These are phyloP conservation scores for Leptographium lundbergii DNA, from an alignment of 2,329 filamentous ascomycete genomes.

Conservation along the genomic window DNA sequence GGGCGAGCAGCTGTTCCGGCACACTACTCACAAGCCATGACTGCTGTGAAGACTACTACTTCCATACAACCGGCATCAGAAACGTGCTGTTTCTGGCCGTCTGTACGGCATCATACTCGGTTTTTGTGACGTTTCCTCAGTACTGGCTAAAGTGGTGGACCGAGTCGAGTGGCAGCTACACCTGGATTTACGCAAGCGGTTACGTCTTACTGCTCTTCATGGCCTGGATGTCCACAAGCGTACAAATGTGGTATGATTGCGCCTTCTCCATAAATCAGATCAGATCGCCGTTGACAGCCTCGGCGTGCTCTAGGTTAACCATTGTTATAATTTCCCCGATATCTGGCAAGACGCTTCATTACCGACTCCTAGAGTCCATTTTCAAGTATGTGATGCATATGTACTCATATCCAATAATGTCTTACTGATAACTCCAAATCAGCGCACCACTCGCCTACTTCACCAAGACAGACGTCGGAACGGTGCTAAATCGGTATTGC, in stretches of 20 bases:
- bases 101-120: conserved; percentile 16
- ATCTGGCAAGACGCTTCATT: conserved; percentile 22
- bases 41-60: neutral
- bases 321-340: conserved; percentile 22
- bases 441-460: conserved; percentile 29
- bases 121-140: conserved; percentile 24
- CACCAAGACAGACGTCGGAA: conserved; percentile 25
- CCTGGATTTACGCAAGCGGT: conserved; percentile 22
- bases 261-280: neutral
- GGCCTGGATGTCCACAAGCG: conserved; percentile 24
- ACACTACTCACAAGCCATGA: neutral
- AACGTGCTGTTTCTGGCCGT: conserved; percentile 17
- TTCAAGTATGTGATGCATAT: conserved; percentile 12
- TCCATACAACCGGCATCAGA: conserved; percentile 1
- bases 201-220: conserved; percentile 22
- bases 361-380: conserved; percentile 19
- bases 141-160: conserved; percentile 29
- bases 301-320: conserved; percentile 16
- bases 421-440: neutral
- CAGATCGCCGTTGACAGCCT: neutral
- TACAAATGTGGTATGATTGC: conserved; percentile 20
- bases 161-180: conserved; percentile 13
- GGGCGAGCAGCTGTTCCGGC: conserved; percentile 1
- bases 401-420: neutral
- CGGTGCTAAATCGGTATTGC: conserved; percentile 25